Base-by-base conservation (phyloP, 2,329 filamentous ascomycete genomes). In the Colletotrichum orbiculare region DNA sequence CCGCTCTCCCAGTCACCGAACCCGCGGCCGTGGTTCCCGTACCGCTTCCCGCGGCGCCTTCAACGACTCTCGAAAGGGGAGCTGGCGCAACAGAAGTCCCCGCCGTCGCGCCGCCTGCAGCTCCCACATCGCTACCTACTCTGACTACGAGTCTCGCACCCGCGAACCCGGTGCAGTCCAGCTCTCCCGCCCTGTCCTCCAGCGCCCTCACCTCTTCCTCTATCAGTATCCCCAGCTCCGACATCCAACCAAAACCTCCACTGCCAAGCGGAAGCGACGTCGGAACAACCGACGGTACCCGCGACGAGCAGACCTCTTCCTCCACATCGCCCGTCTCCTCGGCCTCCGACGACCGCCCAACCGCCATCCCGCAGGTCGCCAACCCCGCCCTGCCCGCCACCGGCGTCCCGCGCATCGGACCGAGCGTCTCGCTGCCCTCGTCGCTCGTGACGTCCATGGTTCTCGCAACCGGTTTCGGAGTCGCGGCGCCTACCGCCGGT, bases 401-500 rank as follows among this genome's bases (percentile, higher is more conserved):
- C 3, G 53, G 62, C 0, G 25, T 35, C 4, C 25, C 25, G 4
- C 62, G 49, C 2, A 12, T 48, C 7, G 46, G 50, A 13, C 58
- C 62, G 12, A 34, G n/a, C 33, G 48, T 65, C 10, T 47, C 62
- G 6, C 33, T 65, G n/a, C 62, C 62, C 3, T 56, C 62, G 8
- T 62, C 62, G 13, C 1, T 65, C 35, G 42, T 50, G 62, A 65
- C 62, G 12, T 65, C 62, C 9, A 62, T 65, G 52, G 47, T 65
- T 4, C 62, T 65, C 5, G 62, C 58, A 5, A 65, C 57, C 8
- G 58, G 48, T 6, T 50, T 41, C 35, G 53, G 53, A n/a, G 46
- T 43, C 35, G 62, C 47, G 13, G 62, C 46, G 15, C 62, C 62
- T 4, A 65, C 52, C 11, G 43, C 34, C 11, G 62, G 62, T n/a